Percentiles rank a stretch among this genome's conserved stretches.
These are phyloP conservation scores for Garcia nutans DNA, from an alignment of 345 rosid species.

Conservation along the genomic window DNA sequence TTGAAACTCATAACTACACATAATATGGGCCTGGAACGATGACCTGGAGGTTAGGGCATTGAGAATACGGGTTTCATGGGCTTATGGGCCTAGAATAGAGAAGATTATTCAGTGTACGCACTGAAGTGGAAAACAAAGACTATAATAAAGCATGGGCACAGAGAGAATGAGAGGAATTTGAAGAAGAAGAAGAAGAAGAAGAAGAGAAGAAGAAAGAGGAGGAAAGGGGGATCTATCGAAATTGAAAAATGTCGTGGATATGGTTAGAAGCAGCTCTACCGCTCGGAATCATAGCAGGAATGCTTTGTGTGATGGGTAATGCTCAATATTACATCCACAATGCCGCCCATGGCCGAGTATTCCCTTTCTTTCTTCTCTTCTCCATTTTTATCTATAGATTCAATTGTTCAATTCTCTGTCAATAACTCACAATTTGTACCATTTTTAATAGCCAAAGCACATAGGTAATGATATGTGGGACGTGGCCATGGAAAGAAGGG, in stretches of 20 bases:
- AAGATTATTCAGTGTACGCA: not conserved
- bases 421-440: not conserved
- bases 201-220: too few species aligned
- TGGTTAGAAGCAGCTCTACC: slow-evolving; percentile 88
- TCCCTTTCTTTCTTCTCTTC: not conserved
- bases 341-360: slow-evolving; percentile 78
- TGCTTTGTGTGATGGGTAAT: slow-evolving; percentile 83
- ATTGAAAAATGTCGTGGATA: slow-evolving; percentile 45
- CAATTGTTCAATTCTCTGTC: slow-evolving; percentile 6
- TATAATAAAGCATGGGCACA: not conserved
- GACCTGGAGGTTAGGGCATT: too few species aligned
- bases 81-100: too few species aligned
- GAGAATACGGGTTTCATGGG: too few species aligned
- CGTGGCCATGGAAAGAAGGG: slow-evolving; percentile 93
- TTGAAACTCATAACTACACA: too few species aligned
- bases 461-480: slow-evolving; percentile 93
- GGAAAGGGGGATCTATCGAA: not conserved
- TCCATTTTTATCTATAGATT: slow-evolving; percentile 14
- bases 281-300: slow-evolving; percentile 90
- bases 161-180: not conserved
- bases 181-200: not conserved
- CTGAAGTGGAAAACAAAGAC: not conserved
- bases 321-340: slow-evolving; percentile 88
- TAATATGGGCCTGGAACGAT: too few species aligned
- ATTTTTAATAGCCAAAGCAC: slow-evolving; percentile 70